Base-by-base conservation (phyloP, 2,329 filamentous ascomycete species). In the Botrytis galanthina region DNA sequence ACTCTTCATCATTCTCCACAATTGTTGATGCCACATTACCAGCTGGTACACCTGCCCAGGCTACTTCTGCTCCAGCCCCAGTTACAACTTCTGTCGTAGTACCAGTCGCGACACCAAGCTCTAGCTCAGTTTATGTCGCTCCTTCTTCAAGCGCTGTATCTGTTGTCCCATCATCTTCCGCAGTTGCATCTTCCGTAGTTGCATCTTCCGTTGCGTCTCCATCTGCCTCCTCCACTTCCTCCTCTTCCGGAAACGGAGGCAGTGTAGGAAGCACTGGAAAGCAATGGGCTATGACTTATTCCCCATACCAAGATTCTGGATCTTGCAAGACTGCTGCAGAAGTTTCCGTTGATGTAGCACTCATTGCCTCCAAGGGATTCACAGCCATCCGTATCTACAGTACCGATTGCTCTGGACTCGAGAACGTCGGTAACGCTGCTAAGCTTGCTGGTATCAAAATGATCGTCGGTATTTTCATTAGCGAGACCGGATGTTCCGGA, bases 401-500 rank as follows among this genome's bases (percentile, higher is more conserved):
- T 77, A 95, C 94, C 78, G 95, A 98, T 88, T 98, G 95, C 87
- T 87, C 88, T 83, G 92, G 91, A 72, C 92, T 97, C 75, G 84
- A 90, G 81, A 91, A 89, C 83, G 91, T 98, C 74, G 93, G 93
- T 76, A 83, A 84, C 61, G 92, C 93, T 74, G 90, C 88, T 84
- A 83, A 87, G 80, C 83, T 88, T 78, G 81, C 91, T 82, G 91
- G 91, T 75, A 81, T 98, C 75, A 91, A 91, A 82, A 85, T 98
- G 83, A 95, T 98, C 83, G 84, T 97, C 75, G 95, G 95, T 82
- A 88, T 98, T 85, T 97, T 92, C 86, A 92, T 98, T 82, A 90
- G 92, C 84, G 85, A 84, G 77, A 85, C 90, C 81, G 81, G 81
- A 78, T 84, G 85, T 80, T 85, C 87, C 73, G 89, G 88, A 73